Base-by-base conservation (phyloP, 805 yeast species). In the Kregervanrija fluxuum region DNA sequence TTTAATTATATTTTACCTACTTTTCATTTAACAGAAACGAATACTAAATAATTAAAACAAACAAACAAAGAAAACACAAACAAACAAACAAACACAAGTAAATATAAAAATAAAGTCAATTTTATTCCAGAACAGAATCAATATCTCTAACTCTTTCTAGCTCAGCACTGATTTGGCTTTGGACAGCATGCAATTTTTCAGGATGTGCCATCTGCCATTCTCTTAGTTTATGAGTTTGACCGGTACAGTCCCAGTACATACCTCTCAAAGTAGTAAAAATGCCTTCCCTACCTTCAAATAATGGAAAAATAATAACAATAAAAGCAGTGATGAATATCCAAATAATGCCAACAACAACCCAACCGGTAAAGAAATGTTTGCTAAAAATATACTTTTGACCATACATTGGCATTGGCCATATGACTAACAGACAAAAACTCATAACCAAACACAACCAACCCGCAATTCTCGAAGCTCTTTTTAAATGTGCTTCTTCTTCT, bases 371-470 rank as follows among this genome's bases (percentile, higher is more conserved):
- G 66, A 86, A 86, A 45, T 62, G 64, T 61, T 77, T 80, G 43
- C 86, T 77, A 65, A 88, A 89, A 35, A 88, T 70, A 58, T 88
- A 88, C 3, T 75, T 73, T 4, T 82, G 59, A 31, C 95, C 96
- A 61, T 82, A 88, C 93, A 89, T 82, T 52, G 96, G 96, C 88
- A 88, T 85, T 56, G 96, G 96, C 93, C 95, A 87, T 30, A 88
- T 57, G 22, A 89, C 73, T 31, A 88, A 65, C 41, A 88, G 66
- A 39, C 82, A 70, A 8, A 86, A 53, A 5, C 87, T 79, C 52
- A 86, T 70, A 37, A 74, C 65, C 2, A 76, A 62, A 59, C 90
- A 83, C 35, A 85, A 66, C 43, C 66, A 66, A 33, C 77, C 74
- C 1, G 90, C 93, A 35, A 67, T 65, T 53, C 74, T 80, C 40